phyloP scores from a whole-genome alignment of 179 eudicot species.

The Corrigiola litoralis region DNA sequence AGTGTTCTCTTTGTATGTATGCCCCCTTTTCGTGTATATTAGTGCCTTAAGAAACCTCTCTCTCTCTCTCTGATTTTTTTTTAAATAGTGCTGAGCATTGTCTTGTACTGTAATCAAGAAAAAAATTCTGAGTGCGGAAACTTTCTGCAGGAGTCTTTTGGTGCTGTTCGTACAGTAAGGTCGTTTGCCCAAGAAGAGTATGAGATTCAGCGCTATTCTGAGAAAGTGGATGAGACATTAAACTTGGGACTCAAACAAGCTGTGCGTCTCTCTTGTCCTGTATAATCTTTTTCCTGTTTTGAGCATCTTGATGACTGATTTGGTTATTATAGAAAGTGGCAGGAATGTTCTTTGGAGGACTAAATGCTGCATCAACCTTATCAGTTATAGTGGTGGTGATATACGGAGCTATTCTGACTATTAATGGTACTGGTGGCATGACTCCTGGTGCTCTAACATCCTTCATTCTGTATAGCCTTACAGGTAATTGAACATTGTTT shows the following conservation, averaged over 20 bases:
- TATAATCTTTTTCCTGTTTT: neutral
- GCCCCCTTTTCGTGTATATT: neutral
- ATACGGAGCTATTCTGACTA: conserved; percentile 78
- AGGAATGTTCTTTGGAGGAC: conserved; percentile 71
- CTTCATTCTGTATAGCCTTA: conserved; percentile 84
- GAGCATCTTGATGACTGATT: conserved; percentile 10
- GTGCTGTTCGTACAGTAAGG: conserved; percentile 84
- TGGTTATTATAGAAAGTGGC: conserved; percentile 52
- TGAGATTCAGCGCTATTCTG: conserved; percentile 62
- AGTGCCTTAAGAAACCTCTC: neutral
- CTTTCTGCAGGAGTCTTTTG: conserved; percentile 69
- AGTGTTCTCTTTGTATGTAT: neutral
- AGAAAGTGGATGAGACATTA: conserved; percentile 78
- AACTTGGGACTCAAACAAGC: conserved; percentile 81
- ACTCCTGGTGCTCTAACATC: conserved; percentile 81
- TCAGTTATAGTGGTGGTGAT: conserved; percentile 79
- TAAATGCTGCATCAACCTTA: conserved; percentile 81
- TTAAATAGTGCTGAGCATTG: no score
- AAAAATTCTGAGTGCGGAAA: neutral
- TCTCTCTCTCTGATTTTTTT: no score
- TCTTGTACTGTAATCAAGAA: no score
- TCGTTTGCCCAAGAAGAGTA: conserved; percentile 78
- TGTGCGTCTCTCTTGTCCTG: conserved; percentile 38
- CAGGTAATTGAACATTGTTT: conserved; percentile 43
- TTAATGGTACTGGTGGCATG: conserved; percentile 62